Base-by-base conservation (phyloP, 306 rosid species). In the Mimosa bimucronata region DNA sequence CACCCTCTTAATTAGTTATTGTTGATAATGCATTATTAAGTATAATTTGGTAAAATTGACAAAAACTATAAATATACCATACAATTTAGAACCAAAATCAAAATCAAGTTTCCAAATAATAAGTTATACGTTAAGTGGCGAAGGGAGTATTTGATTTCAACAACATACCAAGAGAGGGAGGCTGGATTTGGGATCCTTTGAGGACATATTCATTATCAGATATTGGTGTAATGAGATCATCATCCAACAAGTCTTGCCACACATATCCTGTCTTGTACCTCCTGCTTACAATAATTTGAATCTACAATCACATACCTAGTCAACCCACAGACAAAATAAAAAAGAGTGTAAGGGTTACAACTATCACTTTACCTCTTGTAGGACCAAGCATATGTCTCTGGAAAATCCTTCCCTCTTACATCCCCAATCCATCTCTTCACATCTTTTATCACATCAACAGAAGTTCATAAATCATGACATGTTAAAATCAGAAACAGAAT, bases 221-320 rank as follows among this genome's bases (percentile, higher is more conserved):
- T 41, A 92, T 86, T 18, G 98, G 98, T 44, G 97, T 88, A 52
- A 92, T 88, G 77, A 90, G 97, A 81, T 92, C 97, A 42, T 90
- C 97, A 84, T 94, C 97, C 61, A 88, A 45, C 86, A 92, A 87
- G 83, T 94, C 97, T 78, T 92, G 97, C 98, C 98, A 94, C 87
- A 92, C 93, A 84, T 87, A 92, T 12, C 97, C 97, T 21, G 77
- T 89, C 86, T 88, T 92, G 97, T 94, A 92, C 91, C 90, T 94
- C 88, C 98, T 92, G 89, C 83, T 50, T 50, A 50, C n/a, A n/a
- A n/a, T 0, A 50, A 18, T 50, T 50, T 18, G n/a, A 50, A 15
- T 1, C 57, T 7, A 50, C 57, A 50, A 6, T 45, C 52, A 50
- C 57, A 50, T 7, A 16, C 5, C 13, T 48, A 6, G 6, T 38